These are phyloP conservation scores for Talaromyces nanjingensis DNA, from an alignment of 495 filamentous ascomycete genomes.

Conservation along the genomic window DNA sequence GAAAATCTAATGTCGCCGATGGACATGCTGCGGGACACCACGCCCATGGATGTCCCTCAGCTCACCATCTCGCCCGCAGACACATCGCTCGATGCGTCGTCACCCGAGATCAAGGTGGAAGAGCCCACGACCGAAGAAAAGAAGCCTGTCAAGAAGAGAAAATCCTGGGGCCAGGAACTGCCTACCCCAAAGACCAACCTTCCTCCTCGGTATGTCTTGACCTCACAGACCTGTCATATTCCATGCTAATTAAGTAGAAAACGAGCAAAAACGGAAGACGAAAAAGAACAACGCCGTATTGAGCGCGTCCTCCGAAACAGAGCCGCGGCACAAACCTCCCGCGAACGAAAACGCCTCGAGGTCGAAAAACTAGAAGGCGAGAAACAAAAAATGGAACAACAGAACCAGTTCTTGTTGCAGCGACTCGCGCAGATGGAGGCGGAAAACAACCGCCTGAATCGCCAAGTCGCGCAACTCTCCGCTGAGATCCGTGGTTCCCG, in stretches of 20 bases:
- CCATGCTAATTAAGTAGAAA: constrained; percentile 48
- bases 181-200: constrained; percentile 95
- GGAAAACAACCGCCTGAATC: constrained; percentile 56
- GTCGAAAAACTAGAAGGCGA: constrained; percentile 81
- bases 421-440: constrained; percentile 56
- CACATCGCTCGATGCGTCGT: constrained; percentile 26
- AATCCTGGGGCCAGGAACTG: constrained; percentile 97
- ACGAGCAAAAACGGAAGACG: constrained; percentile 96
- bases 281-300: constrained; percentile 96
- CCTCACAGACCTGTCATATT: too few relatives aligned
- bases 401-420: constrained; percentile 65
- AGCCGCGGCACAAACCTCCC: constrained; percentile 88
- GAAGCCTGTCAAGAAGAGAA: constrained; percentile 89
- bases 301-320: constrained; percentile 96
- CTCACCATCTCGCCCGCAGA: constrained; percentile 47
- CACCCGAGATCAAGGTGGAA: constrained; percentile 17
- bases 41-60: constrained; percentile 28
- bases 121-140: constrained; percentile 48
- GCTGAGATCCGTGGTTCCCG: constrained; percentile 51
- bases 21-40: constrained; percentile 27
- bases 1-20: constrained; percentile 28
- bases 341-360: constrained; percentile 91
- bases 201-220: constrained; percentile 69
- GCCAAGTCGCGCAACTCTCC: constrained; percentile 57
- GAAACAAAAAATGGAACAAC: constrained; percentile 57